Percentiles rank a stretch among this genome's conserved stretches.
Evolutionary conservation across 192 early-diverging fungal species (phyloP).

Genomic region (Backusella tuberculispora): DNA sequence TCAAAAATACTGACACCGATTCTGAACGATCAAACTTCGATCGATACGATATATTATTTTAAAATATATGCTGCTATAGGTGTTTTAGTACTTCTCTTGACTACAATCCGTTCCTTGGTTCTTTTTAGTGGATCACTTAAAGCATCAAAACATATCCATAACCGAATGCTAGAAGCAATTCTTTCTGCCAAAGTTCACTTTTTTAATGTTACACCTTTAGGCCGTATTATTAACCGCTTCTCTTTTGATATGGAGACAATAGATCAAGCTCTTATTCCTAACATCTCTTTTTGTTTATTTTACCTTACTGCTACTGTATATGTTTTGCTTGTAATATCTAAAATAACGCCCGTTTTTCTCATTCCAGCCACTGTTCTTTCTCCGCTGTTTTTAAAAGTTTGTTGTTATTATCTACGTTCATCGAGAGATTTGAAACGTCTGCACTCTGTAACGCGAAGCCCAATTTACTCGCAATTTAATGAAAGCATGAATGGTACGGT

Average conservation of each 20-base stretch:
- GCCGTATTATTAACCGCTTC: slow-evolving; percentile 90
- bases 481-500: slow-evolving; percentile 74
- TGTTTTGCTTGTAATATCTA: slow-evolving; percentile 57
- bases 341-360: slow-evolving; percentile 68
- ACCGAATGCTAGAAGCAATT: slow-evolving; percentile 56
- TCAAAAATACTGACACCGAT: too few species aligned
- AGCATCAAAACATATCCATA: slow-evolving; percentile 60
- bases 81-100: not conserved
- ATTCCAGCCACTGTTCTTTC: slow-evolving; percentile 41
- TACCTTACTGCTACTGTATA: slow-evolving; percentile 51
- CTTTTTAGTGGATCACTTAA: slow-evolving; percentile 49
- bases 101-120: slow-evolving; percentile 12
- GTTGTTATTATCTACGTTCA: slow-evolving; percentile 61
- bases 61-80: not conserved
- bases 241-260: slow-evolving; percentile 84
- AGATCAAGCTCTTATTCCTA: slow-evolving; percentile 60
- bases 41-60: not conserved
- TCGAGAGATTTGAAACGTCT: slow-evolving; percentile 86
- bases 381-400: slow-evolving; percentile 52
- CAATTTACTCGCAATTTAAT: slow-evolving; percentile 79
- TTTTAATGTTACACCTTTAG: slow-evolving; percentile 86
- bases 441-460: slow-evolving; percentile 73
- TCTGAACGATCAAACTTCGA: not conserved
- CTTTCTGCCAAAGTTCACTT: slow-evolving; percentile 77
- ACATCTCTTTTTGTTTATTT: slow-evolving; percentile 53